Evolutionary conservation across 345 rosid genomes (phyloP).

Genomic region (Corchorus capsularis): DNA sequence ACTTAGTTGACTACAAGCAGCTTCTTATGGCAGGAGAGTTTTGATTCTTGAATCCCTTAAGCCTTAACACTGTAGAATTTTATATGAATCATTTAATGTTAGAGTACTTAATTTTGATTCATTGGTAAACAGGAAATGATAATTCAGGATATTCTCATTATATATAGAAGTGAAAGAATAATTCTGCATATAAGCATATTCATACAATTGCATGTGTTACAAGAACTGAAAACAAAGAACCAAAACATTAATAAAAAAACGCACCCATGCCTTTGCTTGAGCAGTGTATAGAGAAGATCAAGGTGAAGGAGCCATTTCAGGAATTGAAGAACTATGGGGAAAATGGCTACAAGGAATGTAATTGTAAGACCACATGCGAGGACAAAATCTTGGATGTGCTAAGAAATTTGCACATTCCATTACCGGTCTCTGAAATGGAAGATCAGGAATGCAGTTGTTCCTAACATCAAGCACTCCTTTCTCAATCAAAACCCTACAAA

Average conservation of each 20-base stretch:
- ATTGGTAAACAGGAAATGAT: too few relatives aligned
- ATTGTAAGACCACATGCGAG: conserved; percentile 31
- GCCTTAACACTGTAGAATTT: too few relatives aligned
- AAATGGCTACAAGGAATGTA: not conserved
- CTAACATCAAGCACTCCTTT: conserved; percentile 64
- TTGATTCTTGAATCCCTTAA: too few relatives aligned
- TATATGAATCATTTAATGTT: too few relatives aligned
- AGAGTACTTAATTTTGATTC: too few relatives aligned
- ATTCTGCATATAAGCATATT: not conserved
- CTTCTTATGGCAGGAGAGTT: not conserved
- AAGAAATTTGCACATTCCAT: conserved; percentile 60
- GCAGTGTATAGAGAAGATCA: conserved; percentile 1
- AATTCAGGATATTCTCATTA: not conserved
- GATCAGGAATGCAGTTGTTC: conserved; percentile 74
- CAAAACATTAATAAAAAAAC: not conserved
- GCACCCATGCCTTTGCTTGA: not conserved
- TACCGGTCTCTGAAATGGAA: conserved; percentile 68
- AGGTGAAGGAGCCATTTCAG: conserved; percentile 18
- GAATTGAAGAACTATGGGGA: conserved; percentile 7
- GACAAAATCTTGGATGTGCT: conserved; percentile 54
- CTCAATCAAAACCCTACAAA: conserved; percentile 51
- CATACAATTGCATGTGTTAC: not conserved
- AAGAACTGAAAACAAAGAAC: not conserved
- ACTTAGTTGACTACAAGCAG: not conserved
- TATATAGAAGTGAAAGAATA: conserved; percentile 10